A percentile compares a stretch with the other conserved stretches of the same genome.
Evolutionary conservation across 2,329 filamentous ascomycete genomes (phyloP).

Genomic region (Colletotrichum tofieldiae): DNA sequence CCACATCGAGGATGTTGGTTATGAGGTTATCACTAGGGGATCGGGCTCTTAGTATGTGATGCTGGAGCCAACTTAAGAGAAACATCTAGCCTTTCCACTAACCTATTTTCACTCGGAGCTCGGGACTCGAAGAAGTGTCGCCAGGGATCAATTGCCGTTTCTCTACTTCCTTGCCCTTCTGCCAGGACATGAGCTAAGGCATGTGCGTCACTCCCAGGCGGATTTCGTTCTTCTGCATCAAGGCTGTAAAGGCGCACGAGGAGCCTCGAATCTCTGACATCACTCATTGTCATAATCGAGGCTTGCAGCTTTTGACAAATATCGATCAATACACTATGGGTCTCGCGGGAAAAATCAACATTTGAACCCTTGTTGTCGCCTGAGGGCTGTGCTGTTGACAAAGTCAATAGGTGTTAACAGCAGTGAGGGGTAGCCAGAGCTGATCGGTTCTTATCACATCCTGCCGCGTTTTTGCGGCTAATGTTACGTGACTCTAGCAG

Average conservation of each 20-base stretch:
- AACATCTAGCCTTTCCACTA: not conserved
- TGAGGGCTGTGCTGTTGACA: not conserved
- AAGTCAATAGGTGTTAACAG: not conserved
- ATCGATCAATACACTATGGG: too few species aligned
- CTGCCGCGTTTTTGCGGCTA: not conserved
- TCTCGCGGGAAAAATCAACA: not conserved
- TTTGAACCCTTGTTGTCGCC: not conserved
- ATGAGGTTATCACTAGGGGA: constrained; percentile 7
- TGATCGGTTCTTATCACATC: not conserved
- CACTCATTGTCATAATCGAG: not conserved
- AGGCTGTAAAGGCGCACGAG: constrained; percentile 24
- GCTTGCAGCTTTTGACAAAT: too few species aligned
- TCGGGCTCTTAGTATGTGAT: not conserved
- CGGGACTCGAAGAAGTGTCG: constrained; percentile 38
- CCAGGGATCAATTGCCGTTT: constrained; percentile 35
- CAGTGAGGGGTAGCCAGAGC: not conserved
- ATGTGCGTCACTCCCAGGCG: not conserved
- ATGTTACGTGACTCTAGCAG: not conserved
- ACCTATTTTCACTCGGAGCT: not conserved
- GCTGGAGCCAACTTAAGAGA: not conserved
- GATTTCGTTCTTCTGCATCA: constrained; percentile 32
- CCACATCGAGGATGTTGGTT: constrained; percentile 29
- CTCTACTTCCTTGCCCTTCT: constrained; percentile 11
- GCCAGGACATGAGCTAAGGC: constrained; percentile 26
- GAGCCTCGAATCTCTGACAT: not conserved